Evolutionary conservation across 2,329 filamentous ascomycete genomes (phyloP).

Genomic region (Botrytis deweyae): DNA sequence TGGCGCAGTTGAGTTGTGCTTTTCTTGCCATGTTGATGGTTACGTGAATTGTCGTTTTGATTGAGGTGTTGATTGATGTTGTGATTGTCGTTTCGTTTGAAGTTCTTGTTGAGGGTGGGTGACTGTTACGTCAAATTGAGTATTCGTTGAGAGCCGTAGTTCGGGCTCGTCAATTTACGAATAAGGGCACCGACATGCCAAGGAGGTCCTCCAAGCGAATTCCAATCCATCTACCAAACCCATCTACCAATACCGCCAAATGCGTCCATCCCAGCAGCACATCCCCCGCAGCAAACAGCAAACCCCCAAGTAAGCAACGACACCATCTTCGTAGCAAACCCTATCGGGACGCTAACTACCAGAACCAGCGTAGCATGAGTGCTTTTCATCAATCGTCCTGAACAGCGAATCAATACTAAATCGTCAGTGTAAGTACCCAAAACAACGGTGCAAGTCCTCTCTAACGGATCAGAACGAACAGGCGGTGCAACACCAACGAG

Average conservation of each 20-base stretch:
- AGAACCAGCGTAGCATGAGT: constrained; percentile 15
- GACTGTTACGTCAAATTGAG: too few species aligned
- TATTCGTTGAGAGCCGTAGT: not conserved
- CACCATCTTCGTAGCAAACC: constrained; percentile 1
- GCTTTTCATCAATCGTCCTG: not conserved
- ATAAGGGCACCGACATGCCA: not conserved
- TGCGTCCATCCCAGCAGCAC: not conserved
- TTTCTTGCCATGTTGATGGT: not conserved
- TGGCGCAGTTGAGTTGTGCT: not conserved
- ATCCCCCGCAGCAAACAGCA: constrained; percentile 6
- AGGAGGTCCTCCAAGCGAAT: constrained; percentile 2
- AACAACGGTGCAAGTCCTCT: constrained; percentile 5
- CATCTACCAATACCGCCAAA: not conserved
- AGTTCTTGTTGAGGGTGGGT: not conserved
- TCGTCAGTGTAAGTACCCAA: not conserved
- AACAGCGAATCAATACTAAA: not conserved
- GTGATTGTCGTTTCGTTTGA: not conserved
- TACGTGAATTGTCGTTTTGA: too few species aligned
- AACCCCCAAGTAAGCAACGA: not conserved
- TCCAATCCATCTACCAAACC: not conserved
- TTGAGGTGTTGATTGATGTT: not conserved
- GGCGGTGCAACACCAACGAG: constrained; percentile 1
- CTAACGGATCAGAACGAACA: constrained; percentile 7
- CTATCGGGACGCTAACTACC: not conserved
- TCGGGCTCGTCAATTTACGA: not conserved